Percentiles rank a stretch among this genome's conserved stretches.
phyloP scores from a whole-genome alignment of 1,284 basidiomycete genomes.

The Ustilago bromivora region DNA sequence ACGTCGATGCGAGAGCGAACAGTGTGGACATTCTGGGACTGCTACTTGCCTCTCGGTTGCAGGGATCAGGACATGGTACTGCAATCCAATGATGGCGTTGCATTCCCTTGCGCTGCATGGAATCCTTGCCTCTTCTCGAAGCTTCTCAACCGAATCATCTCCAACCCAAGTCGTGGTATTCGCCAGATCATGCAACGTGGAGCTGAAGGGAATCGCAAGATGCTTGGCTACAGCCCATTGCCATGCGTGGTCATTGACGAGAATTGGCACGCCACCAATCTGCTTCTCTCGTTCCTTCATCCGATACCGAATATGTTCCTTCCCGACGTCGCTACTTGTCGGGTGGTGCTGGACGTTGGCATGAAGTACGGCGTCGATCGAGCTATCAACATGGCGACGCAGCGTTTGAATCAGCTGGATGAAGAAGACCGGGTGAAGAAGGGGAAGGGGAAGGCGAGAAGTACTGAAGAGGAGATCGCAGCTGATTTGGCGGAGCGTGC shows the following conservation, averaged over 20 bases:
- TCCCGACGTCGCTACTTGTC: slow-evolving; percentile 37
- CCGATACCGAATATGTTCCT: slow-evolving; percentile 44
- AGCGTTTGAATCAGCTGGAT: slow-evolving; percentile 32
- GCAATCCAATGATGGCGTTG: slow-evolving; percentile 38
- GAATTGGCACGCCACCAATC: slow-evolving; percentile 43
- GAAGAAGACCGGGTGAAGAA: slow-evolving; percentile 19
- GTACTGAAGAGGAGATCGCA: slow-evolving; percentile 31
- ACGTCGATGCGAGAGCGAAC: slow-evolving; percentile 30
- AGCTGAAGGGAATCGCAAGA: slow-evolving; percentile 25
- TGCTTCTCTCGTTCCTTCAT: slow-evolving; percentile 47
- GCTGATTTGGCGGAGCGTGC: slow-evolving; percentile 14
- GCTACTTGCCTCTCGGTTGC: slow-evolving; percentile 43
- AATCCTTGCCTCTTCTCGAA: slow-evolving; percentile 47
- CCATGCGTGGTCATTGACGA: slow-evolving; percentile 44
- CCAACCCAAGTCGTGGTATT: slow-evolving; percentile 24
- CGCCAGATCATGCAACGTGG: slow-evolving; percentile 19
- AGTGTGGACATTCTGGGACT: slow-evolving; percentile 56
- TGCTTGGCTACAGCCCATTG: slow-evolving; percentile 32
- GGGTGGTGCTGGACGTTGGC: slow-evolving; percentile 30
- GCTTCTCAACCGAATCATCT: slow-evolving; percentile 29
- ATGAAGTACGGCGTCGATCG: slow-evolving; percentile 29
- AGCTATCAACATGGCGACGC: slow-evolving; percentile 23
- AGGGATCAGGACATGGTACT: slow-evolving; percentile 49
- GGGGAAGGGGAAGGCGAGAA: slow-evolving; percentile 27
- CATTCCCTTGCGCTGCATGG: slow-evolving; percentile 48